phyloP scores from a whole-genome alignment of 2,329 filamentous ascomycete species.

The Fusarium temperatum region DNA sequence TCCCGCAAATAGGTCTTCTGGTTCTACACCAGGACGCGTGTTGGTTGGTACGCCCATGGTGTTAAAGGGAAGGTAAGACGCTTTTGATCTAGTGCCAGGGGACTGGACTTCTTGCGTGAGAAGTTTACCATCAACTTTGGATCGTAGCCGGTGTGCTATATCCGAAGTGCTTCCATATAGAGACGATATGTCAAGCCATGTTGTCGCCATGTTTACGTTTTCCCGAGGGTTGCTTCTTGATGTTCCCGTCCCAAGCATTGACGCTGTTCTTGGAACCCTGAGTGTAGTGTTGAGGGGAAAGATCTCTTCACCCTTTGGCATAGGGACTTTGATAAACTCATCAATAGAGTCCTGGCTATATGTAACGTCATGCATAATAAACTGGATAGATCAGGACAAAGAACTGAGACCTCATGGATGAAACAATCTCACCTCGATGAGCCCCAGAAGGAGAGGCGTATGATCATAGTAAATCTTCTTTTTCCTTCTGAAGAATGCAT shows the following conservation, averaged over 20 bases:
- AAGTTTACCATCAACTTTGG: not conserved
- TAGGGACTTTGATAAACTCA: not conserved
- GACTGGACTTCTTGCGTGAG: not conserved
- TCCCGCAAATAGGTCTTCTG: accelerated
- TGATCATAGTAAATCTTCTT: not conserved
- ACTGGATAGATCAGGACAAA: accelerated
- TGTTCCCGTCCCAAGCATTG: accelerated
- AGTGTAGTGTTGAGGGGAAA: not conserved
- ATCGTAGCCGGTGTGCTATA: not conserved
- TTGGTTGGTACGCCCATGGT: not conserved
- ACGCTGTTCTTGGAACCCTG: accelerated
- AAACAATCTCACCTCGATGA: accelerated
- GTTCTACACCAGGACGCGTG: not conserved
- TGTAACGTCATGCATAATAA: not conserved
- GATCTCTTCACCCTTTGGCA: not conserved
- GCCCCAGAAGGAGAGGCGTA: not conserved
- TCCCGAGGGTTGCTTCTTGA: not conserved
- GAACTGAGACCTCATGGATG: accelerated
- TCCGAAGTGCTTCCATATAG: not conserved
- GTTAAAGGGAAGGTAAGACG: not conserved
- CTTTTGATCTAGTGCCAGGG: not conserved
- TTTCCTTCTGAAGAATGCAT: not conserved
- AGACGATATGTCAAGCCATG: not conserved
- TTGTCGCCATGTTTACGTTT: not conserved
- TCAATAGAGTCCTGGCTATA: not conserved